Percentiles rank a stretch among this genome's conserved stretches.
Evolutionary conservation across 2,329 filamentous ascomycete species (phyloP).

Genomic region (Emergomyces africanus): DNA sequence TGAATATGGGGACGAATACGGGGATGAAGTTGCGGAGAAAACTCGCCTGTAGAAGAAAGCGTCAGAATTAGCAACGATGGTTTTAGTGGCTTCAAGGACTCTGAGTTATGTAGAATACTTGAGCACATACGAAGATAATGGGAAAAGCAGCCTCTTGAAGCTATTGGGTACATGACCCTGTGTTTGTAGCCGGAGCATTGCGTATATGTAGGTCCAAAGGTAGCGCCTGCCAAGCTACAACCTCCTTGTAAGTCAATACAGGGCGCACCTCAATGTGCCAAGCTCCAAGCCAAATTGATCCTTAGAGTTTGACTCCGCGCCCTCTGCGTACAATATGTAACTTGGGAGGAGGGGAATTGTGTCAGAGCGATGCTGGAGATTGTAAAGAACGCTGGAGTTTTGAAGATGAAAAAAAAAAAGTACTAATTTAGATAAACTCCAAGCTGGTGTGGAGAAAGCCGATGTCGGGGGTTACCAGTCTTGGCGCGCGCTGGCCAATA

Average conservation of each 20-base stretch:
- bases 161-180: slow-evolving; percentile 5
- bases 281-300: not conserved
- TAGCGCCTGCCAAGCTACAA: not conserved
- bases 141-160: slow-evolving; percentile 3
- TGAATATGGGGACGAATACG: too few species aligned
- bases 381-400: not conserved
- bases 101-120: not conserved
- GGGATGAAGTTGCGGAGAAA: slow-evolving; percentile 3
- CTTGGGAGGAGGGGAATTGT: not conserved
- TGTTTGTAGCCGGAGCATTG: slow-evolving; percentile 9
- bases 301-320: not conserved
- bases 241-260: not conserved
- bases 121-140: slow-evolving; percentile 5
- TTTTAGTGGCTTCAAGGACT: not conserved
- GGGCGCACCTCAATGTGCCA: not conserved
- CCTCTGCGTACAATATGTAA: not conserved
- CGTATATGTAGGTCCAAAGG: not conserved
- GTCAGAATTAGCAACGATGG: not conserved
- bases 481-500: not conserved
- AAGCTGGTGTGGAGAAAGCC: not conserved
- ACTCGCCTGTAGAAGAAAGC: not conserved
- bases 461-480: not conserved
- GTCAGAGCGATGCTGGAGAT: not conserved
- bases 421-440: not conserved
- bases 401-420: not conserved